Base-by-base conservation (phyloP, 345 rosid genomes). In the Excoecaria agallocha region DNA sequence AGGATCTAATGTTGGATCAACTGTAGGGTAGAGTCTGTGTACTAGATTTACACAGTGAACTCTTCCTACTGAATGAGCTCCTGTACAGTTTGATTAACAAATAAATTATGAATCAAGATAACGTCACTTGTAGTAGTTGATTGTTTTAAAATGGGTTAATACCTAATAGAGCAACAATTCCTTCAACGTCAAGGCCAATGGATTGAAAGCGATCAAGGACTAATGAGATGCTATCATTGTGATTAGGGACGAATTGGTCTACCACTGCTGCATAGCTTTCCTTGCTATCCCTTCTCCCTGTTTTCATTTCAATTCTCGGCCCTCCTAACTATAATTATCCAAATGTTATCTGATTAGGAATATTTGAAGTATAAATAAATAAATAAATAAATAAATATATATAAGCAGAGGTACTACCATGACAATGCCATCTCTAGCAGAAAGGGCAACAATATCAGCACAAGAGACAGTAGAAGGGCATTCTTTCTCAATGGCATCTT, bases 41-140 rank as follows among this genome's bases (percentile, higher is more conserved):
- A 86, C 96, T 15, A 94, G 71, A 71, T 94, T 94, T 12, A 83
- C 76, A 51, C 96, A 90, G 66, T 94, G 98, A 73, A 90, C 94
- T 75, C 93, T 85, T 5, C 96, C 98, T 1, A 92, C 97, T 0
- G 92, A 94, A 69, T 92, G 98, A 65, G 89, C 94, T 49, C 98
- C 95, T 88, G 77, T 22, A 45, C 10, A 30, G 48, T 10, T 6
- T 43, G 46, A 43, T 57, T 57, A 4, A 0, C 24, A 58, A 24
- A 20, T 58, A 35, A 51, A 52, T 2, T 2, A 1, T 7, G 30
- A 43, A 30, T 30, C 30, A 30, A 30, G 30, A 2, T 30, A 30
- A 30, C 1, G 30, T 2, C 30, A 30, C 30, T 0, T 30, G 2
- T 30, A 30, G 30, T 30, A 30, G 2, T 30, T 30, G 30, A 30